Percentiles rank a stretch among this genome's conserved stretches.
Evolutionary conservation across 305 asterid genomes (phyloP).

Genomic region (Fraxinus dipetala): DNA sequence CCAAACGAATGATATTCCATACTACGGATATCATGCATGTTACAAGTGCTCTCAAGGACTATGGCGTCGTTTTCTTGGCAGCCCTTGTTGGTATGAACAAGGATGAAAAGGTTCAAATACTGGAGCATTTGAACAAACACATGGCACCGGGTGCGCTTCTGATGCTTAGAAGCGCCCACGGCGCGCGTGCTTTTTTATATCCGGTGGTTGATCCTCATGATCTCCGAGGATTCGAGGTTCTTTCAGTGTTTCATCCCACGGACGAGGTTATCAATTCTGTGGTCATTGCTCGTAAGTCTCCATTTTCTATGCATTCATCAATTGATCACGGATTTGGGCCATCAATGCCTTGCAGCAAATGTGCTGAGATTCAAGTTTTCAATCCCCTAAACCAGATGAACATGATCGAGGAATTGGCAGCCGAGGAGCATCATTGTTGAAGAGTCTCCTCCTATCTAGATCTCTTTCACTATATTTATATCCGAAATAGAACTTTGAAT

Average conservation of each 20-base stretch:
- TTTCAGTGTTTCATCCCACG: not conserved
- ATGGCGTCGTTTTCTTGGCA: not conserved
- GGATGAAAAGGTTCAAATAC: not conserved
- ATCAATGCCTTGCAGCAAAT: not conserved
- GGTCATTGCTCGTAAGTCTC: not conserved
- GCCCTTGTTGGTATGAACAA: not conserved
- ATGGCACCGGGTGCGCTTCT: not conserved
- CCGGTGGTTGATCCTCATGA: not conserved
- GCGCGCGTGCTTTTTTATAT: not conserved
- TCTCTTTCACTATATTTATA: not conserved
- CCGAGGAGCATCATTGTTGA: not conserved
- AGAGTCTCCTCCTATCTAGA: not conserved
- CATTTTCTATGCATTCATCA: not conserved
- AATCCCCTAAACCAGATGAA: not conserved
- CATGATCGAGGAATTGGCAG: not conserved
- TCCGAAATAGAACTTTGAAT: not conserved
- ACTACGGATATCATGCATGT: not conserved
- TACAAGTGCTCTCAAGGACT: not conserved
- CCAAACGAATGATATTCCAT: not conserved
- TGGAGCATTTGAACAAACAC: not conserved
- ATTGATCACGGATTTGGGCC: not conserved
- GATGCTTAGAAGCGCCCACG: not conserved
- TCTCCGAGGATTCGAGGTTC: not conserved
- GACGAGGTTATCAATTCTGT: not conserved
- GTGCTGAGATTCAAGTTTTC: not conserved